Base-by-base conservation (phyloP, 75 land plant species). In the Pinus taeda region DNA sequence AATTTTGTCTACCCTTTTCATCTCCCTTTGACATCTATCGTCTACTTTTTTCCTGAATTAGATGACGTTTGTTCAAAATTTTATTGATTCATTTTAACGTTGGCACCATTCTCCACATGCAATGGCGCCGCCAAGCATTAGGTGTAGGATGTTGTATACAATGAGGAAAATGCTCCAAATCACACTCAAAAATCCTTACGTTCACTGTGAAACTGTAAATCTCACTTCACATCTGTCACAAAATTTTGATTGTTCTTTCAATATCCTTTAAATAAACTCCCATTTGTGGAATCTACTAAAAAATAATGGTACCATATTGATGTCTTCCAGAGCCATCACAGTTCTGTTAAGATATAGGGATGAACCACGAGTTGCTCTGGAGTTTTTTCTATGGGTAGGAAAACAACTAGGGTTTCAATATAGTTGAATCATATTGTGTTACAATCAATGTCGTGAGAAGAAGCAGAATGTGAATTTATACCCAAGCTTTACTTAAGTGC, bases 371-470 rank as follows among this genome's bases (percentile, higher is more conserved):
- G 58, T 24, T 55, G 59, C 75, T 56, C 1, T 74, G 36, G n/a
- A 56, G 17, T 74, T 74, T 7, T 55, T 74, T 24, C 11, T 74
- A 49, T 74, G 75, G 59, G 24, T 74, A 4, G 29, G 13, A 15
- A 49, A 29, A 22, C 75, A 24, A 17, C 75, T 14, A 55, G 75
- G 60, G 9, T 15, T 56, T 29, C 59, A 74, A 53, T 20, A 55
- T 59, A 24, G 59, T 74, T 56, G 59, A 74, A 14, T 49, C 30
- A 11, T 74, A 74, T 56, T 49, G 59, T 74, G 11, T 74, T 56
- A 74, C 36, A 15, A 53, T 74, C 13, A 30, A 56, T 56, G 24
- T 74, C 17, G 3, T 74, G 30, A 29, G 33, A n/a, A 56, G 59
- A 56, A 55, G 75, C 59, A 29, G 57, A 73, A 21, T 21, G 59